Evolutionary conservation across 192 early-diverging fungal genomes (phyloP), one percentile per base, ranked within the genome.

Genomic region (Kickxella alabastrina): DNA sequence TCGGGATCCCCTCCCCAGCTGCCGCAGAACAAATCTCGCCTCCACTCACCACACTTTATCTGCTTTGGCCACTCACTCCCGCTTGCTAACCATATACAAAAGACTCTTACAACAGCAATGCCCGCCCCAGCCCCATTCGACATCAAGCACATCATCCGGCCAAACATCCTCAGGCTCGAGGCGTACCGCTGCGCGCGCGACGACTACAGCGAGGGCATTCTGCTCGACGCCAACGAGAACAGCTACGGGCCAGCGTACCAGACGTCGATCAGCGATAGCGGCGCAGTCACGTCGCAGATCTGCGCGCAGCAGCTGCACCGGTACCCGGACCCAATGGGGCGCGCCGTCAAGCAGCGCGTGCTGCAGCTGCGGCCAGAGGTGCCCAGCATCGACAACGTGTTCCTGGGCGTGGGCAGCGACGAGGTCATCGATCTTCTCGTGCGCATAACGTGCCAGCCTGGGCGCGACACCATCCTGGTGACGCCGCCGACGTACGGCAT

Each of bases 151-250:
- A 60, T 88, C 9, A 75, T 91, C 39, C 85, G 91, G 13, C 91
- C 90, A 24, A 93, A 93, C 54, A 93, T 93, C 60, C 66, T 83
- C 40, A 55, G 75, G 28, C 79, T 93, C 27, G 79, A 84, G 56
- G 94, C 97, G 18, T 99, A 99, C 73, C 86, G 95, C 62, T 97
- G 95, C 68, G 97, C 97, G 27, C n/a, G n/a, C n/a, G n/a, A n/a
- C n/a, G n/a, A n/a, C n/a, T n/a, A n/a, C n/a, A n/a, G n/a, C 43
- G 65, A 71, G 7, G 97, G 97, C 21, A 88, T 99, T 41, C 75
- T 99, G 12, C 83, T 99, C n/a, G 95, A 99, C 60, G 95, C 97
- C 26, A 99, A 99, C 66, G 95, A 99, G 67, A 99, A 99, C 80
- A 83, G 91, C 47, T 91, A 87, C 64, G 97, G 97, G 0, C 75